Conservation (phyloP, 257 asterid species). For the Gentiana straminea region DNA sequence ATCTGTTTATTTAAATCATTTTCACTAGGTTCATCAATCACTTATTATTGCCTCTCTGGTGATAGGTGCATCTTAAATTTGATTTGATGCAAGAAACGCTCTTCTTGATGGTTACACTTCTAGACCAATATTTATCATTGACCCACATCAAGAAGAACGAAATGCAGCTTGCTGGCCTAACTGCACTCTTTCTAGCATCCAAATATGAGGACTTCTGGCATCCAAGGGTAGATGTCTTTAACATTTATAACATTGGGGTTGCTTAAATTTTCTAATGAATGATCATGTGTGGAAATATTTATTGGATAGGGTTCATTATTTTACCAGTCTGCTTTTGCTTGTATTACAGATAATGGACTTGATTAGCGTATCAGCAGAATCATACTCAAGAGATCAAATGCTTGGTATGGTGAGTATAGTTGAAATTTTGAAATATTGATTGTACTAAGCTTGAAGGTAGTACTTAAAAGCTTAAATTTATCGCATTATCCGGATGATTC, state of each 20-base stretch:
- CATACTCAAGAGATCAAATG: slow-evolving; percentile 72
- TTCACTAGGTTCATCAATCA: slow-evolving; percentile 10
- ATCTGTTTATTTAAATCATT: slow-evolving; percentile 1
- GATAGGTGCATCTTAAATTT: slow-evolving; percentile 70
- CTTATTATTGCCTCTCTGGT: slow-evolving; percentile 8
- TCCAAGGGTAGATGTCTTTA: slow-evolving; percentile 58
- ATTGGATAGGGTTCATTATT: not conserved
- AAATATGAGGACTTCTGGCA: slow-evolving; percentile 97
- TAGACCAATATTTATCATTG: slow-evolving; percentile 63
- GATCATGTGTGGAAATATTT: not conserved
- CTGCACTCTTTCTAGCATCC: slow-evolving; percentile 89
- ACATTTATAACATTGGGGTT: slow-evolving; percentile 4
- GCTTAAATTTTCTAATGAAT: not conserved
- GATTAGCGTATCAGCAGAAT: slow-evolving; percentile 71
- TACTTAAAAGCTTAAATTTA: no score
- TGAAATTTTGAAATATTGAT: not conserved
- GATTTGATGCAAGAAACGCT: slow-evolving; percentile 92
- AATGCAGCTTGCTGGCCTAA: slow-evolving; percentile 89
- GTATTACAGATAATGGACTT: slow-evolving; percentile 64
- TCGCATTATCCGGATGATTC: no score
- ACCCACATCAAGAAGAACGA: slow-evolving; percentile 58
- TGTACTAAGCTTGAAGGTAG: no score
- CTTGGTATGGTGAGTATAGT: slow-evolving; percentile 61
- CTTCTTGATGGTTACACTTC: slow-evolving; percentile 65
- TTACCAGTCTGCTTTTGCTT: slow-evolving; percentile 7